phyloP scores from a whole-genome alignment of 2,329 filamentous ascomycete species.

The Mollisia scopiformis region DNA sequence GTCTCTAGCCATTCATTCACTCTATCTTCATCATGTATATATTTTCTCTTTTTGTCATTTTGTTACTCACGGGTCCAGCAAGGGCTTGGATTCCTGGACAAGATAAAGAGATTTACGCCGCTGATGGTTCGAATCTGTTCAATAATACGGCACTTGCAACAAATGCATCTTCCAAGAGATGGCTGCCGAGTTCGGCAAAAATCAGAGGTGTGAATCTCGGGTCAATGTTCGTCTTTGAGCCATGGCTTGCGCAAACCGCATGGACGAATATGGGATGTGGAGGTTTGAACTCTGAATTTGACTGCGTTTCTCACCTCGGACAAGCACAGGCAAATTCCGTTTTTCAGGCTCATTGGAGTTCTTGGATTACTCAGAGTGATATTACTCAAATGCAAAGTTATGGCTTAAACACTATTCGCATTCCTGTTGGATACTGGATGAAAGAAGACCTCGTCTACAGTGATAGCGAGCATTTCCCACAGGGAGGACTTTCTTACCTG shows the following conservation, averaged over 20 bases:
- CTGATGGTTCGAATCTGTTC: neutral
- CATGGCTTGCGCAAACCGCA: slow-evolving; percentile 46
- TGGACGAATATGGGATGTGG: slow-evolving; percentile 51
- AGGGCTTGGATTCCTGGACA: neutral
- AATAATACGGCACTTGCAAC: neutral
- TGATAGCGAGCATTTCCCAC: slow-evolving; percentile 50
- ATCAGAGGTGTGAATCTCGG: slow-evolving; percentile 54
- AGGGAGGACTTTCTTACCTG: slow-evolving; percentile 48
- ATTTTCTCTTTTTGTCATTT: neutral
- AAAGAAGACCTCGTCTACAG: slow-evolving; percentile 47
- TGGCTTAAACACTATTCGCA: slow-evolving; percentile 51
- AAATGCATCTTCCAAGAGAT: slow-evolving; percentile 18
- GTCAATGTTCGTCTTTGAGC: slow-evolving; percentile 50
- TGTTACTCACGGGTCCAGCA: neutral
- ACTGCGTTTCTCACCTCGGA: slow-evolving; percentile 49
- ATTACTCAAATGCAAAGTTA: slow-evolving; percentile 46
- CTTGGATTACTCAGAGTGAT: slow-evolving; percentile 50
- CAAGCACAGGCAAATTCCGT: slow-evolving; percentile 45
- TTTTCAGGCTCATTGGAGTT: slow-evolving; percentile 50
- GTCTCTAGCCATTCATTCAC: neutral
- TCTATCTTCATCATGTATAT: neutral
- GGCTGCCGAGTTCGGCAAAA: slow-evolving; percentile 35
- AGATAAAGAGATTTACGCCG: neutral
- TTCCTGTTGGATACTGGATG: slow-evolving; percentile 55
- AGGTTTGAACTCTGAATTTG: slow-evolving; percentile 45